Conservation (phyloP, 2,329 filamentous ascomycete species). For the Calonectria leucothoes region DNA sequence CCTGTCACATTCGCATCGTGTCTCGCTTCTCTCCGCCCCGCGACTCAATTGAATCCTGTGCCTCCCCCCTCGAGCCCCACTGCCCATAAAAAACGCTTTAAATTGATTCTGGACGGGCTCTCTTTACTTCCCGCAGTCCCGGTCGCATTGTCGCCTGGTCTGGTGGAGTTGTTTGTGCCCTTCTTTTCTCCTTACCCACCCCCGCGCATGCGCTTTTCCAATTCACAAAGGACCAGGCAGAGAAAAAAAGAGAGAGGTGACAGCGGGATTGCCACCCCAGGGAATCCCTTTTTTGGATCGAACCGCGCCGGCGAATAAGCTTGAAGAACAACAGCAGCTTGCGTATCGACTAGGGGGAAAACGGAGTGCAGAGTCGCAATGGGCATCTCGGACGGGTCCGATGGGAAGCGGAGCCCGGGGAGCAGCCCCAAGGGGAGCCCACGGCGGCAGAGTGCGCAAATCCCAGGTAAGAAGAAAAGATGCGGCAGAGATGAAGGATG, state of each 20-base stretch:
- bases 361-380: not conserved
- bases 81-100: not conserved
- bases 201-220: not conserved
- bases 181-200: not conserved
- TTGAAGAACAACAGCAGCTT: not conserved
- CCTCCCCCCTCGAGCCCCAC: not conserved
- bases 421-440: slow-evolving; percentile 18
- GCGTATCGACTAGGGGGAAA: not conserved
- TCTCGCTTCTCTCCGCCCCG: not conserved
- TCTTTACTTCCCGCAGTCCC: not conserved
- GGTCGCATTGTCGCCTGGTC: not conserved
- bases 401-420: slow-evolving; percentile 12
- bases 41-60: not conserved
- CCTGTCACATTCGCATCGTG: slow-evolving; percentile 14
- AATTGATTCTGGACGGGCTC: not conserved
- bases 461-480: not conserved
- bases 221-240: not conserved
- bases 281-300: not conserved
- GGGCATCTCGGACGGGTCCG: slow-evolving; percentile 14
- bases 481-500: not conserved
- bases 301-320: not conserved
- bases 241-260: not conserved
- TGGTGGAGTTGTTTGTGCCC: not conserved
- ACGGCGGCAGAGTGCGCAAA: not conserved
- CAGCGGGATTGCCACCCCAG: not conserved